Percentiles rank a stretch among this genome's conserved stretches.
These are phyloP conservation scores for Annona squamosa DNA, from an alignment of 164 flowering plant species.

Conservation along the genomic window DNA sequence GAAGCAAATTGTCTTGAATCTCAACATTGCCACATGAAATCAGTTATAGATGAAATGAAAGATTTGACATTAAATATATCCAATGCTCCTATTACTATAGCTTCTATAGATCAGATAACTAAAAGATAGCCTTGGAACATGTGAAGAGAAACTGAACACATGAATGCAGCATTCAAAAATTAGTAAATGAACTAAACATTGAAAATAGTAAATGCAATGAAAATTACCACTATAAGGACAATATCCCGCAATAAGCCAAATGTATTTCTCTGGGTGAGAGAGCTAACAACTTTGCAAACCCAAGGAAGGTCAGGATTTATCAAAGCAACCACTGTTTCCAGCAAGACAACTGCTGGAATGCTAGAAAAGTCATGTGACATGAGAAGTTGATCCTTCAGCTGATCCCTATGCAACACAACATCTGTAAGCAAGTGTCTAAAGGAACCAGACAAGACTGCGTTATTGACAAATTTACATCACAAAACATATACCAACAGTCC, in stretches of 20 bases:
- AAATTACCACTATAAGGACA: constrained; percentile 50
- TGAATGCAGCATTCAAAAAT: constrained; percentile 2
- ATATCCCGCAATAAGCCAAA: constrained; percentile 59
- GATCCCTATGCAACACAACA: constrained; percentile 35
- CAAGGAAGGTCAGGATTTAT: constrained; percentile 70
- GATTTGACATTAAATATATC: too few species aligned
- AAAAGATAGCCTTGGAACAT: too few species aligned
- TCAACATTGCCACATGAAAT: too few species aligned
- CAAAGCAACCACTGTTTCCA: constrained; percentile 52
- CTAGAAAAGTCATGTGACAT: constrained; percentile 31
- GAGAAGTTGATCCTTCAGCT: constrained; percentile 56
- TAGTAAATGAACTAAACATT: neutral
- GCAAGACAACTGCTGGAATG: constrained; percentile 35
- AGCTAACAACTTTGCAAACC: constrained; percentile 54
- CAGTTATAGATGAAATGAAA: too few species aligned
- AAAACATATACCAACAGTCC: neutral
- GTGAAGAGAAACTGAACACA: neutral
- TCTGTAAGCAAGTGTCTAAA: neutral
- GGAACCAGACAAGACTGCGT: neutral
- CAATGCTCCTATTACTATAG: too few species aligned
- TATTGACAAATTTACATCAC: too few species aligned
- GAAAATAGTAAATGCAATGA: neutral
- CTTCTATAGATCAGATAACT: too few species aligned
- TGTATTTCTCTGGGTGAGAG: constrained; percentile 47
- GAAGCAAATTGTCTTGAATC: too few species aligned